Evolutionary conservation across 1,284 basidiomycete genomes (phyloP), one percentile per base, ranked within the genome.

Genomic region (Tilletia setariae): DNA sequence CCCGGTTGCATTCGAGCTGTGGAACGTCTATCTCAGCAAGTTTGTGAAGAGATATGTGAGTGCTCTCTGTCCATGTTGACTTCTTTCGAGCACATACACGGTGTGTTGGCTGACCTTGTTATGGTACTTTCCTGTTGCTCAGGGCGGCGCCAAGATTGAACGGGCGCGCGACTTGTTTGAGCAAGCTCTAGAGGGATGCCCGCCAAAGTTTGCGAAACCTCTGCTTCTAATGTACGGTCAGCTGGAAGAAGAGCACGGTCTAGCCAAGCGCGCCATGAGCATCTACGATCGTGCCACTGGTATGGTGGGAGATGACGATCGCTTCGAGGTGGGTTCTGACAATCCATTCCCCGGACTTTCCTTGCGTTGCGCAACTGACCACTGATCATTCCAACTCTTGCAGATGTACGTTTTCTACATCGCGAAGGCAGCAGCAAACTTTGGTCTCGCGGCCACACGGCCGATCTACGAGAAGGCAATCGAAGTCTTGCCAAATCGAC

Each of bases 11-110:
- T 98, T 98, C 82, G 96, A 99, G 84, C 89, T 99, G 73, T 98
- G 96, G 95, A 98, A 99, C 82, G 95, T 97, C 68, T 99, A 98
- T 83, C 85, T 99, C 47, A 91, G 92, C 68, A 98, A 98, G 84
- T 99, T 99, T 81, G 88, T 95, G 73, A 95, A 94, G 84, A 90
- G 96, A 83, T 98, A 96, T 84, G 92, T 93, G 77, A 82, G 90
- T 87, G 7, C 7, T 21, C 16, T 15, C 43, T 40, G 46, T 46
- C 25, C 35, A 61, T 59, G 25, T 40, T 43, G 32, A 44, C 64
- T 64, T 21, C 32, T 40, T 8, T 1, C 25, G 16, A 21, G 25
- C 35, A 40, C 6, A 40, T 6, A 6, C 35, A 40, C 6, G 6
- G 35, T 40, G 35, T 40, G n/a, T 32, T 42, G 13, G 30, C 40